phyloP scores from a whole-genome alignment of 2,329 filamentous ascomycete species.

The Daldinia sp. region DNA sequence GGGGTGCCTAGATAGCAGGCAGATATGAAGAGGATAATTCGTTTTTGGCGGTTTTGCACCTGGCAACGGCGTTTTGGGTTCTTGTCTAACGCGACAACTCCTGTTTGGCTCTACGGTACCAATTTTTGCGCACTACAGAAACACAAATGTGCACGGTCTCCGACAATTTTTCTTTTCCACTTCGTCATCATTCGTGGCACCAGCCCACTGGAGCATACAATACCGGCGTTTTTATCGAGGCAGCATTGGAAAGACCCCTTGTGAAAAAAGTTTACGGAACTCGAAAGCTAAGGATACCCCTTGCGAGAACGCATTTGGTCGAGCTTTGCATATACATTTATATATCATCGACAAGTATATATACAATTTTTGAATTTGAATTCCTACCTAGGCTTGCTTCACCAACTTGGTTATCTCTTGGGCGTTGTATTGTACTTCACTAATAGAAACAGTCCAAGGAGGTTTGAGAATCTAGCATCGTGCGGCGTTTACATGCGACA shows the following conservation, averaged over 20 bases:
- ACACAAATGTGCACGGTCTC: constrained; percentile 28
- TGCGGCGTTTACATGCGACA: constrained; percentile 2
- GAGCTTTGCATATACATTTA: constrained; percentile 26
- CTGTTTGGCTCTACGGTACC: constrained; percentile 31
- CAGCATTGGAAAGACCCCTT: constrained; percentile 32
- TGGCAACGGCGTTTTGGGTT: constrained; percentile 35
- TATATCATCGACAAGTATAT: constrained; percentile 29
- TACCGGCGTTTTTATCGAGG: constrained; percentile 36
- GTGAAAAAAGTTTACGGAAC: constrained; percentile 19
- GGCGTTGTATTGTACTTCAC: not conserved
- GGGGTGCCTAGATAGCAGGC: constrained; percentile 17
- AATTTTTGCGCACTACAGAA: constrained; percentile 25
- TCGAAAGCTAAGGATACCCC: constrained; percentile 37
- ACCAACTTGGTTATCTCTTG: not conserved
- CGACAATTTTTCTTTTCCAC: constrained; percentile 19
- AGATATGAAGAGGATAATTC: constrained; percentile 22
- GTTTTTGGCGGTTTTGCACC: constrained; percentile 29
- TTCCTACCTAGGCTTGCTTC: constrained; percentile 6
- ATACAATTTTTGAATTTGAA: constrained; percentile 32
- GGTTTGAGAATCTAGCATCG: constrained; percentile 2
- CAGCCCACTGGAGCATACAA: constrained; percentile 36
- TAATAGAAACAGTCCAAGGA: not conserved
- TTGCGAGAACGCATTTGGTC: constrained; percentile 27
- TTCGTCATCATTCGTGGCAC: constrained; percentile 28
- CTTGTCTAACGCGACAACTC: constrained; percentile 29